Conservation (phyloP, 441 rosid species). For the Populus trichocarpa region DNA sequence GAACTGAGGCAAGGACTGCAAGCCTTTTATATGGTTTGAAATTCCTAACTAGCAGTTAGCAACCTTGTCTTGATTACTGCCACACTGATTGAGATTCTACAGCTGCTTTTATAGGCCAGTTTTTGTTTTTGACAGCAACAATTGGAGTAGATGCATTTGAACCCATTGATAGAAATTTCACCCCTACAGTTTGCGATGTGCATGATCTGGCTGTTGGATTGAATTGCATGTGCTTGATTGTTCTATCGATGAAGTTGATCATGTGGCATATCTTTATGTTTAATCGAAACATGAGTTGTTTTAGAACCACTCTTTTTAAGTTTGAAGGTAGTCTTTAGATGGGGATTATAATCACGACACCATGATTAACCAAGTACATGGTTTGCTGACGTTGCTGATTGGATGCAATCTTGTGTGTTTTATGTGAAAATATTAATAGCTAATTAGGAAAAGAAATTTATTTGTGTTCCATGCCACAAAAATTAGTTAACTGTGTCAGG, state of each 20-base stretch:
- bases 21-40: not conserved
- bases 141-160: no score
- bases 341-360: not conserved
- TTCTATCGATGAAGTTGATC: not conserved
- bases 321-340: not conserved
- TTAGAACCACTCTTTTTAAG: not conserved
- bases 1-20: not conserved
- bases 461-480: not conserved
- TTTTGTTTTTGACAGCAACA: no score
- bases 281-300: not conserved
- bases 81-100: no score
- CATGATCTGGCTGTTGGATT: not conserved
- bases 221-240: not conserved
- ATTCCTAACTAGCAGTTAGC: not conserved
- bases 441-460: not conserved
- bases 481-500: not conserved
- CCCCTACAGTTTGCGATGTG: not conserved
- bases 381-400: not conserved
- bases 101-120: no score
- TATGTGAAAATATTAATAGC: not conserved
- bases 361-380: not conserved
- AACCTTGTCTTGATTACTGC: no score
- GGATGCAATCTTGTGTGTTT: not conserved
- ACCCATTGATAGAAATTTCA: not conserved
- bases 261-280: not conserved